Evolutionary conservation across 2,329 filamentous ascomycete species (phyloP), one percentile per base, ranked within the genome.

Genomic region (Dichotomopilus funicola): DNA sequence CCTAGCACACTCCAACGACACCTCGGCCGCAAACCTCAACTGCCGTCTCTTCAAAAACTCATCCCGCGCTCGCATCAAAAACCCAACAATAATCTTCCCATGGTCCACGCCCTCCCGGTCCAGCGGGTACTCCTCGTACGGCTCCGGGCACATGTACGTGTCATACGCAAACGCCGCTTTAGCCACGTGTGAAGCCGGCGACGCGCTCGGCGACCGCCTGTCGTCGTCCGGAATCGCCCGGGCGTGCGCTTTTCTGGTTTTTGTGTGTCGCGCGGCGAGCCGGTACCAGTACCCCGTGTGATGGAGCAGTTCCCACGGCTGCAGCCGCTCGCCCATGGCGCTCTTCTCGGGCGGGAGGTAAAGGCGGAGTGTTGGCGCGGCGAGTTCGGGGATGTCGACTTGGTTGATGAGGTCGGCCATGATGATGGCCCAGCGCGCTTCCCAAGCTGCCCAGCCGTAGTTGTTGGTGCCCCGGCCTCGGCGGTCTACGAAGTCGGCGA

Each of bases 371-470:
- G 72, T 73, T 2, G 71, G 69, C 1, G 76, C 72, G 1, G 70
- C 71, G 13, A 85, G 70, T 37, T 78, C 78, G 2, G 74, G 72
- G 10, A 83, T 72, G 19, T 76, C 74, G 33, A 77, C 72, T 59
- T 75, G 79, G 58, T 82, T 77, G 13, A 85, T 76, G 59, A 85
- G 66, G 45, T 81, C 75, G 2, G 81, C 82, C 83, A 86, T 86
- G 10, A 83, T 72, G 27, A 73, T 74, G 12, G 81, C 78, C 83
- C 83, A 86, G 54, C 88, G 81, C 42, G 89, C 85, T 72, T 96
- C 88, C 91, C 92, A 99, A 1, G 92, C 91, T 65, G 90, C 82
- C 89, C 91, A 97, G 5, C 90, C 89, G 68, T 97, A 97, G 62
- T 89, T 95, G 36, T 84, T 82, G 2, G 89, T 91, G 0, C 92